Percentiles rank a stretch among this genome's conserved stretches.
phyloP scores from a whole-genome alignment of 441 rosid species.

The Gossypium laxum region DNA sequence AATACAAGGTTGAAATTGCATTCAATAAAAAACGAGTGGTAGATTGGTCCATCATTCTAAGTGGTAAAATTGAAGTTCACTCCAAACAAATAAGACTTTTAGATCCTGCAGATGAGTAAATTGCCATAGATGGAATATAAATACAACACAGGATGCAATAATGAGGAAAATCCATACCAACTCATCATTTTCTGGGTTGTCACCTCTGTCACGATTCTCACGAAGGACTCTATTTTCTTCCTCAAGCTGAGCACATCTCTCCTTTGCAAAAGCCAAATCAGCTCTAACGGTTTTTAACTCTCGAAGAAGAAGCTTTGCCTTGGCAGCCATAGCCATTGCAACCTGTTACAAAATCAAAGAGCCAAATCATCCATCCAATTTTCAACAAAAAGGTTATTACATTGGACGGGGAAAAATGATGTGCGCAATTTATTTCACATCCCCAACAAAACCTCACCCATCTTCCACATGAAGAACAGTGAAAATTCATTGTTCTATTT shows the following conservation, averaged over 20 bases:
- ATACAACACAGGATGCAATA: not conserved
- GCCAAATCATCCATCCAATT: constrained; percentile 15
- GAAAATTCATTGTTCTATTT: not conserved
- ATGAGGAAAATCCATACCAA: constrained; percentile 27
- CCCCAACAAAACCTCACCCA: not conserved
- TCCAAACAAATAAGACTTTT: not conserved
- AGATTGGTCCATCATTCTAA: too few relatives aligned
- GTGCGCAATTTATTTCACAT: not conserved
- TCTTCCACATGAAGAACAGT: constrained; percentile 2
- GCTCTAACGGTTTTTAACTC: constrained; percentile 66
- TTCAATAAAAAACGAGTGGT: not conserved
- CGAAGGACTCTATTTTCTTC: constrained; percentile 48
- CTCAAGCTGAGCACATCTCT: constrained; percentile 57
- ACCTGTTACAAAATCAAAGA: constrained; percentile 29
- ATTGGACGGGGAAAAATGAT: not conserved
- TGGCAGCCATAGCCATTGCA: constrained; percentile 76
- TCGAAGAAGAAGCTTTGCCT: constrained; percentile 61
- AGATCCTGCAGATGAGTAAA: not conserved
- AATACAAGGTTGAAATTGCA: not conserved
- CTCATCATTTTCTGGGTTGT: constrained; percentile 48
- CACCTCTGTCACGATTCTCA: constrained; percentile 41
- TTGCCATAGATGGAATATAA: not conserved
- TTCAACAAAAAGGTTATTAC: not conserved
- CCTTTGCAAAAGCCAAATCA: constrained; percentile 63
- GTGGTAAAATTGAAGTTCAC: not conserved